Evolutionary conservation across 352 stramenopile species (phyloP).

Genomic region (Elongisporangium anandrum): DNA sequence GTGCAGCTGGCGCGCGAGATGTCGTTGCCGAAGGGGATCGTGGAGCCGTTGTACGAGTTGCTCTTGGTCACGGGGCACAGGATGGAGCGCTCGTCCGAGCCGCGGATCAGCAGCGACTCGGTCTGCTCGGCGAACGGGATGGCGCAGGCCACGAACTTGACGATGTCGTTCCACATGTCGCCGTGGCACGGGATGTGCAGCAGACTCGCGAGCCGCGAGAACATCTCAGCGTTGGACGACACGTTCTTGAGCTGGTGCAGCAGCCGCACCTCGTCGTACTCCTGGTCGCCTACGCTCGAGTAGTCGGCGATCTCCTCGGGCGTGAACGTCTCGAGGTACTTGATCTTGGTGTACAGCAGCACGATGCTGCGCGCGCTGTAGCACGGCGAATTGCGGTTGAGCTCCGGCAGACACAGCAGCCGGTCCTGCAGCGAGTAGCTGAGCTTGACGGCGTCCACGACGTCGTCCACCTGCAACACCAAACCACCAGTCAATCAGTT

Average conservation of each 20-base stretch:
- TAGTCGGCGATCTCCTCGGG: conserved; percentile 53
- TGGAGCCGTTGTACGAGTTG: conserved; percentile 89
- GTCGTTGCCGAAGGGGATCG: conserved; percentile 53
- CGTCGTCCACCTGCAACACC: conserved; percentile 25
- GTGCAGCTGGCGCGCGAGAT: conserved; percentile 83
- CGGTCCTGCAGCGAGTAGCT: conserved; percentile 66
- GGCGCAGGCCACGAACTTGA: conserved; percentile 67
- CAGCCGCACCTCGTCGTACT: conserved; percentile 66
- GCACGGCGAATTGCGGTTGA: conserved; percentile 78
- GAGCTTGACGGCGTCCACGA: conserved; percentile 58
- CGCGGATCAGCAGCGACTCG: conserved; percentile 75
- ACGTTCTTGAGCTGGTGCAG: conserved; percentile 58
- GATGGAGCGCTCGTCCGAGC: conserved; percentile 82
- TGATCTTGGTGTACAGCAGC: conserved; percentile 81
- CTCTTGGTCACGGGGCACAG: conserved; percentile 68
- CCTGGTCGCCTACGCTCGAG: conserved; percentile 36
- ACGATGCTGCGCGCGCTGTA: conserved; percentile 76
- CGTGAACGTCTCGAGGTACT: conserved; percentile 77
- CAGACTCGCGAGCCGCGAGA: conserved; percentile 55
- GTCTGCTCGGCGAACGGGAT: conserved; percentile 82
- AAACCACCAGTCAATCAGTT: conserved; percentile 3
- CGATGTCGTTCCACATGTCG: conserved; percentile 73
- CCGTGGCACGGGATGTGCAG: conserved; percentile 72
- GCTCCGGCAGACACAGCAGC: conserved; percentile 63
- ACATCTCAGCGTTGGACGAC: conserved; percentile 50